These are phyloP conservation scores for Nemania diffusa DNA, from an alignment of 2,329 filamentous ascomycete genomes.

Conservation along the genomic window DNA sequence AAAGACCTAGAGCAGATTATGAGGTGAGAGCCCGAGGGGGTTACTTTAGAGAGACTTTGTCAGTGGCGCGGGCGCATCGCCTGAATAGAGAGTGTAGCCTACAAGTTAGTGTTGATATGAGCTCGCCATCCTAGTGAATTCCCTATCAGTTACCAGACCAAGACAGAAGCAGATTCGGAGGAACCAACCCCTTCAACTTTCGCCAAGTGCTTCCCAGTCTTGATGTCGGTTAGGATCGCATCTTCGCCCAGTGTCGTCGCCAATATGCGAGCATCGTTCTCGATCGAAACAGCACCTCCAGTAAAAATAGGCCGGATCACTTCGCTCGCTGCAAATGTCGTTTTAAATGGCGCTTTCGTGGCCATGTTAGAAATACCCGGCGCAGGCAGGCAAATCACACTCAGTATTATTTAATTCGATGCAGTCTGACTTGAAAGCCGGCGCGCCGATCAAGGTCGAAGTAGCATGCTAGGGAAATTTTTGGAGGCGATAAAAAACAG, in stretches of 20 bases:
- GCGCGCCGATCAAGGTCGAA: slow-evolving; percentile 22
- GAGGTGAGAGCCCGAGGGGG: slow-evolving; percentile 86
- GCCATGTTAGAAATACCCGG: slow-evolving; percentile 60
- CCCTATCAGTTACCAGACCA: slow-evolving; percentile 15
- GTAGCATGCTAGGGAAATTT: slow-evolving; percentile 41
- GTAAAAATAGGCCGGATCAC: slow-evolving; percentile 95
- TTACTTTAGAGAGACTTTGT: slow-evolving; percentile 66
- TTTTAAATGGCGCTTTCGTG: slow-evolving; percentile 75
- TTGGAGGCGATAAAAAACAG: slow-evolving; percentile 27
- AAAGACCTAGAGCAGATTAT: slow-evolving; percentile 94
- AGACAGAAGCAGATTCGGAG: neutral
- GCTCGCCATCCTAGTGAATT: slow-evolving; percentile 75
- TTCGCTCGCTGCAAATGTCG: slow-evolving; percentile 85
- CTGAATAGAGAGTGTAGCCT: slow-evolving; percentile 39
- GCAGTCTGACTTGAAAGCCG: slow-evolving; percentile 16
- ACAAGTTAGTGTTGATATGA: slow-evolving; percentile 79
- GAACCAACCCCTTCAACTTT: slow-evolving; percentile 82
- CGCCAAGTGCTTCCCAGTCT: slow-evolving; percentile 82
- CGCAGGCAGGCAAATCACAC: slow-evolving; percentile 9
- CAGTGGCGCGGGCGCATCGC: slow-evolving; percentile 31
- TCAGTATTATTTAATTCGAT: slow-evolving; percentile 10
- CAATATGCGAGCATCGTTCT: slow-evolving; percentile 81
- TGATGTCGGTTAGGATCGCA: slow-evolving; percentile 85
- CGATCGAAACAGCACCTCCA: slow-evolving; percentile 86
- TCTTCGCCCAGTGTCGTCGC: slow-evolving; percentile 93